Base-by-base conservation (phyloP, 768 basidiomycete genomes). In the Lactifluus rugatus region DNA sequence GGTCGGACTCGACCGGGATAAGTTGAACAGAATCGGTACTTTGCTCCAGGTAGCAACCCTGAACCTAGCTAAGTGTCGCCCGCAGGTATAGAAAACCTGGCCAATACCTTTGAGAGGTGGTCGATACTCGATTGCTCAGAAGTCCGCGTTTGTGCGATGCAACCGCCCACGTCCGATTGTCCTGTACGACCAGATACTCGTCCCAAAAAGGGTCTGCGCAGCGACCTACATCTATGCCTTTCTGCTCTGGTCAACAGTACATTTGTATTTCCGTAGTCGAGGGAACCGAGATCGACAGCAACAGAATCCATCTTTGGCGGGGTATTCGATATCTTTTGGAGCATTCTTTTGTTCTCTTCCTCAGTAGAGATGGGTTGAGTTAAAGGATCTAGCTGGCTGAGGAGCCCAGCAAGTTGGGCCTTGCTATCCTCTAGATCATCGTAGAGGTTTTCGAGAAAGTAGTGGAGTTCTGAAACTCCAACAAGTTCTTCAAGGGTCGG, bases 401-500 rank as follows among this genome's bases (percentile, higher is more conserved):
- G 21, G 37, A 56, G 45, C 9, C n/a, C 28, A 14, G 31, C 21
- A 14, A 56, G 42, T 26, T 32, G 36, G 1, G 21, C 28, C 45
- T 19, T 46, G n/a, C 42, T n/a, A 14, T 19, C 48, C n/a, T 42
- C 45, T 25, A 5, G 21, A 32, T 17, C 47, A n/a, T 7, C 13
- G 28, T 26, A 23, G 28, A 16, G n/a, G 23, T 28, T 41, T 32
- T n/a, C 26, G 11, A 21, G 13, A 26, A 46, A 36, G 5, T 23
- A 1, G 28, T 44, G 5, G 19, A 53, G 23, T 28, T 58, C 51
- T 2, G 56, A 48, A 28, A 45, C 41, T n/a, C 57, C 56, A 42
- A 49, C 56, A 36, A 61, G 56, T 36, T 59, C 60, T 19, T 60
- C 60, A 32, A 48, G 57, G 13, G 51, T 49, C 17, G 57, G 57